Evolutionary conservation across 2,329 filamentous ascomycete species (phyloP), one percentile per base, ranked within the genome.

Genomic region (Hymenoscyphus infarciens): DNA sequence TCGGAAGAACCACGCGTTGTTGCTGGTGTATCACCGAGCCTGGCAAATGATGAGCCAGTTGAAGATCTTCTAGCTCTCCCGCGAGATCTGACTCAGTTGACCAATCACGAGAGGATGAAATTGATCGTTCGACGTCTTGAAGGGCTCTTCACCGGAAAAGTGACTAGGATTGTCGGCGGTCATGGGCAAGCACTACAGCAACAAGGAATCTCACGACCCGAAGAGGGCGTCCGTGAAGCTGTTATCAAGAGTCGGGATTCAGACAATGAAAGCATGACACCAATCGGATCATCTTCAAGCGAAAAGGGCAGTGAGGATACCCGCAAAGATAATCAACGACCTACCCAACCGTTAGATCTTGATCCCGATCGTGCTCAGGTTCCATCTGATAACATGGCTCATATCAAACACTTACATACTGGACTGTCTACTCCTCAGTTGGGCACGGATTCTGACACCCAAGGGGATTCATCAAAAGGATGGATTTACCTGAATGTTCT

Each of bases 401-500:
- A 92, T 71, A 90, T 92, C 67, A 85, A 87, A 6, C 90, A 92
- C 74, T 78, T 93, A 13, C 19, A 22, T 7, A 25, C 45, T 49
- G 89, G 89, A 11, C 80, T 91, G 10, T 77, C 84, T 0, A 85
- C 86, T 0, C 85, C 86, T 0, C 81, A 88, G 56, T 73, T 84
- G 1, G 68, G 79, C 10, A 77, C 77, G 10, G 45, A 49, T 49
- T 22, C 19, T 25, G 76, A 78, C 1, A 77, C 78, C 16, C 78
- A 76, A 19, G 70, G 77, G 1, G 81, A 86, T 59, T 83, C 86
- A 11, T 80, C 81, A 0, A 86, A 92, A 29, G 90, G 90, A 4
- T 95, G 91, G 91, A 86, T 94, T 0, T 94, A 93, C 69, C 77
- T 95, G 6, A 95, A 95, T 68, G 77, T 96, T 0, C 80, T 96